These are phyloP conservation scores for Russula dissimulans DNA, from an alignment of 768 basidiomycete genomes.

Conservation along the genomic window DNA sequence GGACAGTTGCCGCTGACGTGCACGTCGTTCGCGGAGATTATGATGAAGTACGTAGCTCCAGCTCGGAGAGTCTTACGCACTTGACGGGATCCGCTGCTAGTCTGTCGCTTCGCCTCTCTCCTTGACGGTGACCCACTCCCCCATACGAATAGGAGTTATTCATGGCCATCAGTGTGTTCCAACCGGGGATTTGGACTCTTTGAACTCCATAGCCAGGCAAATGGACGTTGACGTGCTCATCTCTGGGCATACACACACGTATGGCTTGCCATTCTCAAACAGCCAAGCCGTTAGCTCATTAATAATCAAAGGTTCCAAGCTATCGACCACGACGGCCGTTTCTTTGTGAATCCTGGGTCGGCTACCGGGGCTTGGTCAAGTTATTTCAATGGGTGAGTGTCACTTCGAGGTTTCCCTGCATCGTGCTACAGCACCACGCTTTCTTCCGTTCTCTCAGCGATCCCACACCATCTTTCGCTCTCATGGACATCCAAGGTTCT, in stretches of 20 bases:
- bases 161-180: constrained; percentile 94
- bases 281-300: neutral
- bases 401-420: neutral
- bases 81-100: constrained; percentile 26
- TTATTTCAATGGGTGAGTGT: constrained; percentile 49
- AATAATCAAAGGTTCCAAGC: constrained; percentile 72
- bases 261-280: constrained; percentile 24
- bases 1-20: constrained; percentile 90
- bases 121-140: constrained; percentile 67
- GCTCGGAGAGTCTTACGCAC: neutral
- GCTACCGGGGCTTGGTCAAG: constrained; percentile 95
- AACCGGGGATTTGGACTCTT: constrained; percentile 84
- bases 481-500: constrained; percentile 96
- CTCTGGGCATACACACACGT: constrained; percentile 93
- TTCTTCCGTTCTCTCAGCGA: constrained; percentile 39
- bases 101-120: constrained; percentile 71
- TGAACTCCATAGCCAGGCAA: constrained; percentile 80
- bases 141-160: constrained; percentile 85
- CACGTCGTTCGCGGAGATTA: constrained; percentile 90
- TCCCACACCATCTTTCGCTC: constrained; percentile 86
- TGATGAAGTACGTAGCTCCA: constrained; percentile 61
- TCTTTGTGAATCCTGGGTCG: constrained; percentile 94
- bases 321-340: constrained; percentile 80
- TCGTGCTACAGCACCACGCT: neutral
- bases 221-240: constrained; percentile 97